phyloP scores from a whole-genome alignment of 768 basidiomycete species.

The Tulasnella calospora region DNA sequence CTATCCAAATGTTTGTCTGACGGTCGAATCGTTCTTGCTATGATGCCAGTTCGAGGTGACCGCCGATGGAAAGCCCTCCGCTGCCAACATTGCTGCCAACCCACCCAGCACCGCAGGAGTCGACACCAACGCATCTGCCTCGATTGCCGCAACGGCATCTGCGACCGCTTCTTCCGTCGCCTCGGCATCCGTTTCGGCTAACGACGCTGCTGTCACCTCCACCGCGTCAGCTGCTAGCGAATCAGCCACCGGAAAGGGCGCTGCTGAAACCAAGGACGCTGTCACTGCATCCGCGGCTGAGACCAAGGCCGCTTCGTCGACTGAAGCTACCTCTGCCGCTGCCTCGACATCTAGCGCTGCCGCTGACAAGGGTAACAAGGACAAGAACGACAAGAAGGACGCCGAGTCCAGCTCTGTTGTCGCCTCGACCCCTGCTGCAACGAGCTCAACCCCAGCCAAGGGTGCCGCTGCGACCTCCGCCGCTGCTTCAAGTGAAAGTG shows the following conservation, averaged over 20 bases:
- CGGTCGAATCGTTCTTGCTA: not conserved
- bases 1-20: not conserved
- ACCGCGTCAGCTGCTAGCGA: not conserved
- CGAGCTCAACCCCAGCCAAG: not conserved
- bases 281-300: too few relatives aligned
- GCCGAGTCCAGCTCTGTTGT: not conserved
- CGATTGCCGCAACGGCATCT: not conserved
- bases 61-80: slow-evolving; percentile 1
- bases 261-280: not conserved
- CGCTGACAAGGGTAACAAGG: not conserved
- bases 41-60: not conserved
- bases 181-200: not conserved
- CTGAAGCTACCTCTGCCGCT: not conserved
- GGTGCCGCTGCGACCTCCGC: not conserved
- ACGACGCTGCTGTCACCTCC: not conserved
- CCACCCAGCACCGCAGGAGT: not conserved
- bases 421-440: not conserved
- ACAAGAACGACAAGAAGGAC: not conserved
- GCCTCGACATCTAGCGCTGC: not conserved
- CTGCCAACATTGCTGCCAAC: not conserved
- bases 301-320: not conserved
- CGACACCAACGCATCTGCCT: not conserved
- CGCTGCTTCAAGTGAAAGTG: not conserved
- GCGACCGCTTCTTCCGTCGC: not conserved
- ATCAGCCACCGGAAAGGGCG: not conserved